Base-by-base conservation (phyloP, 768 basidiomycete species). In the Boletus subparvulus region DNA sequence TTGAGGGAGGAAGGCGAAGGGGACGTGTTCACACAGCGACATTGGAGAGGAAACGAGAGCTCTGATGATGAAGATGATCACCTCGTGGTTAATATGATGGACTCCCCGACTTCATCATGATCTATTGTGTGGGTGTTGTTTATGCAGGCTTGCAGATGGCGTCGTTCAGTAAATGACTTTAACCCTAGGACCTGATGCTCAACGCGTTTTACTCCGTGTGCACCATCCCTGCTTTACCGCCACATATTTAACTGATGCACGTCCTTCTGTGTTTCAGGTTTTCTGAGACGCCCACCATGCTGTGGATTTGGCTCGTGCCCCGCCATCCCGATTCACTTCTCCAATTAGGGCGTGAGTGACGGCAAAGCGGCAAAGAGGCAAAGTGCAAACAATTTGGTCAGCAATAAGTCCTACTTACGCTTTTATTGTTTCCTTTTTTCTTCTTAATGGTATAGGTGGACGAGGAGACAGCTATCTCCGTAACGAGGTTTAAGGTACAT, bases 1-100 rank as follows among this genome's bases (percentile, higher is more conserved):
- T 55, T 88, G 42, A 77, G 80, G 42, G 74, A 78, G 58, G 86
- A 89, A 71, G 82, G 84, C 0, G 68, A 74, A 26, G 71, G 70
- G 1, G 85, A 89, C 65, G 76, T 86, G 17, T 89, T 88, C 65
- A 59, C 60, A 19, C 52, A 71, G 21, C 74, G 83, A 50, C 73
- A 59, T 44, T 81, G 77, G 75, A 65, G 63, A 55, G 75, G 65
- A 24, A 53, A 49, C 50, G 69, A 69, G 60, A 64, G 66, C 44
- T 66, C 66, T 42, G 64, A 60, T 54, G 17, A 35, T 39, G 67
- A 71, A 52, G 61, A 61, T 30, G 66, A 67, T 49, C 43, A 48
- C 54, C 52, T 48, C 55, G 52, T 59, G 64, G 60, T 64, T 41
- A 53, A 64, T 50, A 59, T 69, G 56, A 63, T 55, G 67, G 61